Evolutionary conservation across 2,329 filamentous ascomycete genomes (phyloP), one percentile per base, ranked within the genome.

Genomic region (Pseudogymnoascus sp.): DNA sequence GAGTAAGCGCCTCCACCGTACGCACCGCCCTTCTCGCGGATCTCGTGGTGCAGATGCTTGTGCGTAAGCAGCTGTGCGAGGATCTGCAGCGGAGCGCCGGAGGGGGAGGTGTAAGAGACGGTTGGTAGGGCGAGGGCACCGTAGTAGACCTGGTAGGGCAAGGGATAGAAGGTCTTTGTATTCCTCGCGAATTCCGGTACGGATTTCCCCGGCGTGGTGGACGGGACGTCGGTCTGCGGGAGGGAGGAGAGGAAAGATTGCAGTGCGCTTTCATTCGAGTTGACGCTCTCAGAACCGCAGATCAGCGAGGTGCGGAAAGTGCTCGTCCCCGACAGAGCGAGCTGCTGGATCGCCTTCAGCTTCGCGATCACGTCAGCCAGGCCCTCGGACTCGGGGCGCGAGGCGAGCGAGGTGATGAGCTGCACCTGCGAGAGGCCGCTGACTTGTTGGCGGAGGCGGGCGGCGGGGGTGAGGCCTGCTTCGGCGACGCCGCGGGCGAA

Each of bases 81-180:
- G 42, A 97, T 89, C 70, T 93, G 91, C 15, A 97, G 85, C 0
- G 92, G 84, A 1, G 95, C 91, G 42, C 89, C 87, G 62, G 89
- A 83, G 0, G 86, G 75, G 47, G 90, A 85, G 3, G 86, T 87
- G 76, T 97, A 99, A 0, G 93, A 90, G 0, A 89, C 88, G 0
- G 93, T 96, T 6, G 90, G 87, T 13, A 96, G 77, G 17, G 91
- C 88, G 50, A 95, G 82, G 15, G 88, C 89, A 7, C 93, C 91
- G 73, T 97, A 97, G 74, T 96, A 97, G 35, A 99, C 95, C 76
- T 99, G 95, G 76, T 96, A 99, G 0, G 95, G 95, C 17, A 99
- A 82, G 23, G 93, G 89, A 77, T 96, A 97, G 77, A 97, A 96
- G 0, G 91, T 88, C 74, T 92, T 95, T 67, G 80, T 79, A 66